A percentile compares a stretch with the other conserved stretches of the same genome.
Conservation (phyloP, 176 grass and related monocot species). For the Aechmea fasciata region DNA sequence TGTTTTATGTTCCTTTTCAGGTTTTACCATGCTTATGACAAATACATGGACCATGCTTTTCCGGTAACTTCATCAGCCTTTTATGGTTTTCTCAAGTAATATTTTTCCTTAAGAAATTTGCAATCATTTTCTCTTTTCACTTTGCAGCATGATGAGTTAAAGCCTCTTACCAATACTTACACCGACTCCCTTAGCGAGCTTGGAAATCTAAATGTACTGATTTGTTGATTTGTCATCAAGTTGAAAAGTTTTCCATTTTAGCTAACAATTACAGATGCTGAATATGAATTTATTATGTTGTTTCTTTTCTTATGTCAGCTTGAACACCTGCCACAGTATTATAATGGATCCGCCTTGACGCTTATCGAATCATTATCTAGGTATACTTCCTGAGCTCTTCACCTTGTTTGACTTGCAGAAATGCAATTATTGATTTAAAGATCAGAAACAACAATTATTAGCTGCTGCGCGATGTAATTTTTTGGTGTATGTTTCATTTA, state of each 20-base stretch:
- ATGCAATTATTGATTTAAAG: neutral
- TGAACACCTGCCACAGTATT: conserved; percentile 65
- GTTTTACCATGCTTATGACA: conserved; percentile 99
- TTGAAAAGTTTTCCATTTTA: conserved; percentile 26
- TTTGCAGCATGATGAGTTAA: conserved; percentile 93
- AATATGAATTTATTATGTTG: conserved; percentile 7
- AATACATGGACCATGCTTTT: conserved; percentile 95
- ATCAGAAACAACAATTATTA: neutral
- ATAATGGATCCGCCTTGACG: conserved; percentile 82
- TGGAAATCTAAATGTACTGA: conserved; percentile 91
- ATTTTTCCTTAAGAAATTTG: neutral
- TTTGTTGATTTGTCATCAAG: conserved; percentile 40
- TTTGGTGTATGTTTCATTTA: neutral
- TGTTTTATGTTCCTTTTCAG: conserved; percentile 40
- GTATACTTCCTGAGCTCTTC: conserved; percentile 41
- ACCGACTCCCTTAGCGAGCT: conserved; percentile 93
- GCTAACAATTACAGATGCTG: conserved; percentile 7
- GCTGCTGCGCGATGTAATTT: neutral
- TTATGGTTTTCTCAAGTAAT: neutral
- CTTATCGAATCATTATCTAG: conserved; percentile 94
- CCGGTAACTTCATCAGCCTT: conserved; percentile 42
- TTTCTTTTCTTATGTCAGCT: conserved; percentile 52
- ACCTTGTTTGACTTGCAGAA: conserved; percentile 19
- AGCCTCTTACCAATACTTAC: conserved; percentile 80
- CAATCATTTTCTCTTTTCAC: conserved; percentile 10